These are phyloP conservation scores for Phytopythium boreale DNA, from an alignment of 352 stramenopile genomes.

Conservation along the genomic window DNA sequence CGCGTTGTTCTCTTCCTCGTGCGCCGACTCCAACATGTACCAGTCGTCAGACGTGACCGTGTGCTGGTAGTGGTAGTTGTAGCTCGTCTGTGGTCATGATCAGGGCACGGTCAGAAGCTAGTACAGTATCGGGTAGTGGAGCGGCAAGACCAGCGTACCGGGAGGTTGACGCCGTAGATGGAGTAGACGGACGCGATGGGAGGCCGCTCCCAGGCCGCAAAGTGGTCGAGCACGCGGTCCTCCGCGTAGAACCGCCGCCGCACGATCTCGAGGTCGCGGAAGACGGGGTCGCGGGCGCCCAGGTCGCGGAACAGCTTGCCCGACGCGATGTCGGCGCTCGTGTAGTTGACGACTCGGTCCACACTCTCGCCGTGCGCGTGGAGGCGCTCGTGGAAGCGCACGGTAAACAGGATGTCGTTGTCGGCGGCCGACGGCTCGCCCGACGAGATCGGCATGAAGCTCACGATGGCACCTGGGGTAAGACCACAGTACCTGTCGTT, in stretches of 20 bases:
- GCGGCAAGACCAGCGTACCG: slow-evolving; percentile 21
- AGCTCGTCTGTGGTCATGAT: slow-evolving; percentile 38
- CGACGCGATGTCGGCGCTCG: slow-evolving; percentile 60
- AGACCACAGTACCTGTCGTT: neutral
- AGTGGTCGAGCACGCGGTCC: slow-evolving; percentile 59
- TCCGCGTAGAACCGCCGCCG: slow-evolving; percentile 64
- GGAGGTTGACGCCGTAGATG: slow-evolving; percentile 76
- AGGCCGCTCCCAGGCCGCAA: slow-evolving; percentile 58
- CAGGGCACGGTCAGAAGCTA: no score
- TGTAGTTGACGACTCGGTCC: slow-evolving; percentile 48
- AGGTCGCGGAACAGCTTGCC: slow-evolving; percentile 73
- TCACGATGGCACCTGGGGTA: slow-evolving; percentile 55
- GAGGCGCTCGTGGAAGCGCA: slow-evolving; percentile 33
- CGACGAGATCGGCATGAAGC: slow-evolving; percentile 68
- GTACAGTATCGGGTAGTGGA: neutral
- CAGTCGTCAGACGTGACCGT: slow-evolving; percentile 45
- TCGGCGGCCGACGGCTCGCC: slow-evolving; percentile 45
- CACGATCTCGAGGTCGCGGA: slow-evolving; percentile 54
- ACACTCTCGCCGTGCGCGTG: slow-evolving; percentile 11
- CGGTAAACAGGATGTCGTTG: slow-evolving; percentile 47
- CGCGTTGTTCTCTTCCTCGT: slow-evolving; percentile 41
- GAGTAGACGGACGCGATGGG: slow-evolving; percentile 74
- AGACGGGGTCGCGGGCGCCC: slow-evolving; percentile 53
- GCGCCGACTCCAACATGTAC: slow-evolving; percentile 53
- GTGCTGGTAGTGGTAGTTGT: slow-evolving; percentile 71